Percentiles rank a stretch among this genome's conserved stretches.
Evolutionary conservation across 768 basidiomycete species (phyloP).

Genomic region (Trametes elegans): DNA sequence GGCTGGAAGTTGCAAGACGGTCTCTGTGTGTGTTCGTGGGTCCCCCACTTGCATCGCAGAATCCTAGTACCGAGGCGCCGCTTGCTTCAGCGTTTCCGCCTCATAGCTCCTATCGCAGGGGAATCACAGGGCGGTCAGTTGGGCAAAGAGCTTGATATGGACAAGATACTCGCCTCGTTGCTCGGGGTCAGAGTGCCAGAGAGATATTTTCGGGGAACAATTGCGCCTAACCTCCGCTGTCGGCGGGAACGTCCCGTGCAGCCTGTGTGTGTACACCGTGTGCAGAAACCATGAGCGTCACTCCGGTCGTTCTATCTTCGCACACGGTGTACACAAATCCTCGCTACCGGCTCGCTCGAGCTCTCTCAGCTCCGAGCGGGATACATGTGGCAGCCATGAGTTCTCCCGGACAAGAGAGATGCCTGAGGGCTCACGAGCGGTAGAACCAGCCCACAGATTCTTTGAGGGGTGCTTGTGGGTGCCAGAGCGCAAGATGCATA

Average conservation of each 20-base stretch:
- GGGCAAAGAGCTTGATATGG: background rate
- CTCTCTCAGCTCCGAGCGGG: no score
- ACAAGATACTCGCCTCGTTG: conserved; percentile 9
- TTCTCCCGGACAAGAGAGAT: no score
- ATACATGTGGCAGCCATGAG: no score
- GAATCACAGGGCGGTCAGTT: background rate
- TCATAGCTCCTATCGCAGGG: conserved; percentile 4
- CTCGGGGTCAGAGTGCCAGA: background rate
- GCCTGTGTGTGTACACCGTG: background rate
- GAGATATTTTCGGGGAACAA: background rate
- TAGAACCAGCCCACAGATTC: no score
- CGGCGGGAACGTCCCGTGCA: background rate
- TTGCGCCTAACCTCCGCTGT: background rate
- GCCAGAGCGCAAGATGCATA: no score
- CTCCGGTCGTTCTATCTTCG: no score
- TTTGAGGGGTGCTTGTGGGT: background rate
- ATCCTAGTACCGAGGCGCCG: background rate
- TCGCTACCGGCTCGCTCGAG: no score
- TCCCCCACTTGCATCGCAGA: conserved; percentile 4
- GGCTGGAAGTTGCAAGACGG: background rate
- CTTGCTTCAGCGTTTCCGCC: background rate
- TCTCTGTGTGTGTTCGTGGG: conserved; percentile 10
- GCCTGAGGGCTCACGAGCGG: no score
- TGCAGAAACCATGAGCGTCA: background rate
- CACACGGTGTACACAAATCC: no score